These are phyloP conservation scores for Dentipellis fragilis DNA, from an alignment of 768 basidiomycete genomes.

Conservation along the genomic window DNA sequence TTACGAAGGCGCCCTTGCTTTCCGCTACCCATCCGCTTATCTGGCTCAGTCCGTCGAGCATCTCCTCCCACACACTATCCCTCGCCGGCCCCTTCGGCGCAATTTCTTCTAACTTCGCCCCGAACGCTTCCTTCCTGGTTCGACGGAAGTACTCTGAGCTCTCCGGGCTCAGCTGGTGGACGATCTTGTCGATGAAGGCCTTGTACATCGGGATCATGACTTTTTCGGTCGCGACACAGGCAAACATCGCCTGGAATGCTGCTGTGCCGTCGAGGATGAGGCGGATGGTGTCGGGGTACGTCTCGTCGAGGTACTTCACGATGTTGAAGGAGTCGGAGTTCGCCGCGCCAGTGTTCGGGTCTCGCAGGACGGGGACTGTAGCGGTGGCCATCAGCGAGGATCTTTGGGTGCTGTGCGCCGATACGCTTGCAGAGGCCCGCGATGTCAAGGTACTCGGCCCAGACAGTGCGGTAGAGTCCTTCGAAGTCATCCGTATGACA, in stretches of 20 bases:
- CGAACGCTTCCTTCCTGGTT: not conserved
- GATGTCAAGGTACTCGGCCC: conserved; percentile 15
- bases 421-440: not conserved
- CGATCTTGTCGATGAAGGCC: not conserved
- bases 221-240: not conserved
- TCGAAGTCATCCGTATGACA: no score
- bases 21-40: not conserved
- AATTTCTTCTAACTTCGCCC: not conserved
- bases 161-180: not conserved
- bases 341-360: conserved; percentile 5
- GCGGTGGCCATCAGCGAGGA: conserved; percentile 19
- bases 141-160: not conserved
- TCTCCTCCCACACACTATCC: not conserved
- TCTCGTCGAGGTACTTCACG: conserved; percentile 1
- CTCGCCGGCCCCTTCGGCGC: not conserved
- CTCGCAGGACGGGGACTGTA: conserved; percentile 17
- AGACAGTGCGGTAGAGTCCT: conserved; percentile 13
- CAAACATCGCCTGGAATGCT: not conserved
- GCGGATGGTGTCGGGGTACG: not conserved
- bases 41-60: not conserved
- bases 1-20: not conserved
- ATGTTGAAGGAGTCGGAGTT: conserved; percentile 31
- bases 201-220: not conserved
- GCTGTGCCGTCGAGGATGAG: not conserved
- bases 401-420: conserved; percentile 14